Conservation (phyloP, 164 flowering plant species). For the Liriodendron chinense region DNA sequence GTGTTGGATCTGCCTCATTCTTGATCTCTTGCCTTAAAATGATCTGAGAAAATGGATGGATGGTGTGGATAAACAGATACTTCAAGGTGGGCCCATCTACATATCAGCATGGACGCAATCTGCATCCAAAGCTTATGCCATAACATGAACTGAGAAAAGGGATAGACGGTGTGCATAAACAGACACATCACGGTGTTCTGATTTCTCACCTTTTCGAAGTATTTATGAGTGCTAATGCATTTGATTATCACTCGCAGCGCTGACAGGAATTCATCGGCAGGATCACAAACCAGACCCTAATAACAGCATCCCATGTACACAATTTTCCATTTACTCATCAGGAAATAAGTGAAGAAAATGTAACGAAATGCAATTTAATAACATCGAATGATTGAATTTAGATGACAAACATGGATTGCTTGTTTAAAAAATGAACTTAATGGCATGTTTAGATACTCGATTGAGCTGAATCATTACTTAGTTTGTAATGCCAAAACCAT, state of each 20-base stretch:
- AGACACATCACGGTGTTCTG: neutral
- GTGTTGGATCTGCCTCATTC: no score
- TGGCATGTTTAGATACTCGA: neutral
- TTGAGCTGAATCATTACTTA: neutral
- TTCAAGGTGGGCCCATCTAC: no score
- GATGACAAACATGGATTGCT: neutral
- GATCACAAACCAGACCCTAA: constrained; percentile 47
- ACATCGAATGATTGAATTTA: neutral
- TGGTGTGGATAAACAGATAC: no score
- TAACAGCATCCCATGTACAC: neutral
- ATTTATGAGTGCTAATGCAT: constrained; percentile 56
- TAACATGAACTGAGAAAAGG: no score
- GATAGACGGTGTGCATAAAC: no score
- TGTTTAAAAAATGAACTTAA: no score
- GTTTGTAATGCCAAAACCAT: neutral
- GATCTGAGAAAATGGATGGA: no score
- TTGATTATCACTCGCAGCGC: constrained; percentile 51
- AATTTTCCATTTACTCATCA: neutral
- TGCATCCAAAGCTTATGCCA: no score
- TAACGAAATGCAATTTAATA: no score
- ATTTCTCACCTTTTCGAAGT: constrained; percentile 53
- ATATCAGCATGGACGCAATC: no score
- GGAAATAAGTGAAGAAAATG: neutral
- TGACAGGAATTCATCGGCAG: constrained; percentile 41
- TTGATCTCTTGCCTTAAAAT: no score